phyloP scores from a whole-genome alignment of 2,329 filamentous ascomycete genomes.

The Colletotrichum karsti region DNA sequence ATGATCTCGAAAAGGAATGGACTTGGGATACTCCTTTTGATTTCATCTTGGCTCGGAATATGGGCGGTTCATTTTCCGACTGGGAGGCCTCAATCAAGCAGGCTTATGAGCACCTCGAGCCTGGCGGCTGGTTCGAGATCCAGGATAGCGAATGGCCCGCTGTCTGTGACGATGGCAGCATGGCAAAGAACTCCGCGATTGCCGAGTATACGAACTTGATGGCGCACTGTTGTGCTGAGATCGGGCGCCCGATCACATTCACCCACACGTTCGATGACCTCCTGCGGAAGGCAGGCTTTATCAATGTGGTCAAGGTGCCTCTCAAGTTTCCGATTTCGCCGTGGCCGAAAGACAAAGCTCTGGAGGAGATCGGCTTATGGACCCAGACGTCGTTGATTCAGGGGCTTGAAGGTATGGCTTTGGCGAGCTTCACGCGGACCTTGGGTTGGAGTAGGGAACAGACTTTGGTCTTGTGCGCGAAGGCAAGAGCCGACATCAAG shows the following conservation, averaged over 20 bases:
- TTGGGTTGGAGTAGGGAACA: slow-evolving; percentile 40
- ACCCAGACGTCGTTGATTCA: slow-evolving; percentile 12
- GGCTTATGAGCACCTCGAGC: slow-evolving; percentile 34
- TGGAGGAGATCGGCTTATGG: slow-evolving; percentile 44
- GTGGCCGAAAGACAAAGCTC: slow-evolving; percentile 42
- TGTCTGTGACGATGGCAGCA: slow-evolving; percentile 40
- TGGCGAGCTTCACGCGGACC: slow-evolving; percentile 41
- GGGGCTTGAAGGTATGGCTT: slow-evolving; percentile 37
- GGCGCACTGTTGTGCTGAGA: slow-evolving; percentile 34
- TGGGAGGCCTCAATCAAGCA: slow-evolving; percentile 30
- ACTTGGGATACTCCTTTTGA: slow-evolving; percentile 35
- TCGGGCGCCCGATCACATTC: slow-evolving; percentile 38
- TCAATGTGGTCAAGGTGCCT: neutral
- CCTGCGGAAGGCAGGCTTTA: neutral
- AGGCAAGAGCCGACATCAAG: slow-evolving; percentile 38
- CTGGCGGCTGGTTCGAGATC: too few relatives aligned
- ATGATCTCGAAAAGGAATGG: slow-evolving; percentile 39
- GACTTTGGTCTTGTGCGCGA: slow-evolving; percentile 35
- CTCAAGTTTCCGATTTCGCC: neutral
- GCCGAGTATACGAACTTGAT: slow-evolving; percentile 36
- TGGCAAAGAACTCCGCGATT: slow-evolving; percentile 36
- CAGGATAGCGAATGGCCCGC: slow-evolving; percentile 37
- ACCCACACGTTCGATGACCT: neutral
- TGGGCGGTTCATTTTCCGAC: slow-evolving; percentile 37
- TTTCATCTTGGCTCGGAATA: slow-evolving; percentile 41